Evolutionary conservation across 2,329 filamentous ascomycete species (phyloP).

Genomic region (Cladophialophora yegresii): DNA sequence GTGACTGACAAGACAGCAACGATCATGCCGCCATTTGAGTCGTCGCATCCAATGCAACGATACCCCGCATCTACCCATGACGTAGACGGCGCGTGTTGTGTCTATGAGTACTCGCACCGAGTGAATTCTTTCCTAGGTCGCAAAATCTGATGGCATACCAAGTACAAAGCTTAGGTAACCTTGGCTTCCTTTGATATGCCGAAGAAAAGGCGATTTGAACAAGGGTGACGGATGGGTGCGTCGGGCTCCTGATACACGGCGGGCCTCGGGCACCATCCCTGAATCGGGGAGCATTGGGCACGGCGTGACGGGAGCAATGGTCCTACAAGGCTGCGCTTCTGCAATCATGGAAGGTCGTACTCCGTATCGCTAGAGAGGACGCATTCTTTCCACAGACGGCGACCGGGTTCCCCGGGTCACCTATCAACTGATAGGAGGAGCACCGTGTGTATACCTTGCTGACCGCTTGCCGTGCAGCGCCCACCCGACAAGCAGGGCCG

Average conservation of each 20-base stretch:
- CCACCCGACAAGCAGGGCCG: not conserved
- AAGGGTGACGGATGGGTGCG: not conserved
- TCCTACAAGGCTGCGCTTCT: not conserved
- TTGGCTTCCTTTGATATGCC: not conserved
- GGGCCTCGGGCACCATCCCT: not conserved
- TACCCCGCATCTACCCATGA: constrained; percentile 8
- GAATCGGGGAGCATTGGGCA: not conserved
- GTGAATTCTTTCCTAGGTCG: not conserved
- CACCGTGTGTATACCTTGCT: not conserved
- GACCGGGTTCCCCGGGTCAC: not conserved
- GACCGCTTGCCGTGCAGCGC: not conserved
- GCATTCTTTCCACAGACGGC: not conserved
- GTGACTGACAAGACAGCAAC: not conserved
- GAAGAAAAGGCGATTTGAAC: not conserved
- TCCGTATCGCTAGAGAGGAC: not conserved
- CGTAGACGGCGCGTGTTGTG: constrained; percentile 4
- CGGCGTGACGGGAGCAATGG: not conserved
- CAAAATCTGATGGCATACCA: not conserved
- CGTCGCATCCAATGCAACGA: not conserved
- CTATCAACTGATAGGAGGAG: not conserved
- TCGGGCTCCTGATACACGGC: not conserved
- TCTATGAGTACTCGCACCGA: too few relatives aligned
- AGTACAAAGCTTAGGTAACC: too few relatives aligned
- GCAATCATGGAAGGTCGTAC: not conserved
- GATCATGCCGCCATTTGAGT: not conserved